Evolutionary conservation across 768 basidiomycete species (phyloP), one percentile per base, ranked within the genome.

Genomic region (Rhodotorula graminis): DNA sequence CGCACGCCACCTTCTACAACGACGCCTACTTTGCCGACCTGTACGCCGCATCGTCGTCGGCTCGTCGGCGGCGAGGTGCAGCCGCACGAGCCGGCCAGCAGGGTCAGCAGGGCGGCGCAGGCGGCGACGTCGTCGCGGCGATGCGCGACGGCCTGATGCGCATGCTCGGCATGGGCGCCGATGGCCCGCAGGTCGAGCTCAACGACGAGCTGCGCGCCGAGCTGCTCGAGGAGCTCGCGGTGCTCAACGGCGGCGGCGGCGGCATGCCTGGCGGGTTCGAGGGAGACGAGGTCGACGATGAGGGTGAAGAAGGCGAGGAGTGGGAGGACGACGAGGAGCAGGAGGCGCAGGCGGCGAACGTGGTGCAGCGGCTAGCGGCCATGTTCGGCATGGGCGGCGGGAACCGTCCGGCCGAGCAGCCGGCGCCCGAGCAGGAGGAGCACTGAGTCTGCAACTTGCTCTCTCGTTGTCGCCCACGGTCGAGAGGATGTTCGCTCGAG

Each of bases 21-120:
- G 82, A 84, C 8, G 80, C 80, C n/a, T 96, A 93, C 81, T 94
- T 97, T 82, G 82, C 70, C n/a, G n/a, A 64, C 3, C 65, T 74
- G n/a, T 72, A 75, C 70, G 23, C 61, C 40, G 53, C 71, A 0
- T 12, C 37, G 4, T 61, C 59, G 16, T 46, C 44, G 44, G 14
- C 14, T 18, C 25, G 15, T 29, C 67, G 64, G 23, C 37, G 44
- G 19, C 67, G 64, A 8, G 31, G 61, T 1, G 49, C 50, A 2
- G 68, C 61, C 0, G 47, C 27, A 12, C 33, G 3, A 37, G 25
- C 23, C 44, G 60, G 37, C 37, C 27, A 16, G 64, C 9, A 27
- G 56, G 40, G 11, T 61, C n/a, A 9, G 37, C 37, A 37, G 37
- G 42, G 63, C n/a, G 71, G 66, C 7, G 52, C 53, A 0, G 60